Evolutionary conservation across 2,329 filamentous ascomycete species (phyloP).

Genomic region (Colletotrichum gloeosporioides): DNA sequence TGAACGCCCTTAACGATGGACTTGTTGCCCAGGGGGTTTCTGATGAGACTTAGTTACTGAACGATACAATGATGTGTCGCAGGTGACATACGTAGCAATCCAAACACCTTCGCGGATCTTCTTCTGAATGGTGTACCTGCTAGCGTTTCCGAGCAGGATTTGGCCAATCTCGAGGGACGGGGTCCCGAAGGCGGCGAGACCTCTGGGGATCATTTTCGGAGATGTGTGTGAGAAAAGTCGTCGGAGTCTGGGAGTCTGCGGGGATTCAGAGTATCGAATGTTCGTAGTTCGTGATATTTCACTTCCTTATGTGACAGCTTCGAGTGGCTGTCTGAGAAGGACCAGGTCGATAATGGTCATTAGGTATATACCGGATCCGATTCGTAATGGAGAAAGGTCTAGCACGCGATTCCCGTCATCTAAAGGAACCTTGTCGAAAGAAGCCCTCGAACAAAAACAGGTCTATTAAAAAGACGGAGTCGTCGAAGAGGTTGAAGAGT

Average conservation of each 20-base stretch:
- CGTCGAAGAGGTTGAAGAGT: background rate
- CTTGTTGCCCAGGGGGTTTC: conserved; percentile 18
- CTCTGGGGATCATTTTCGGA: conserved; percentile 13
- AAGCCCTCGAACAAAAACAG: background rate
- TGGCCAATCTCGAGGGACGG: conserved; percentile 20
- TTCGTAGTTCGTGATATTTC: background rate
- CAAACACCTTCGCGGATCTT: conserved; percentile 21
- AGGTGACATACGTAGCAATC: conserved; percentile 9
- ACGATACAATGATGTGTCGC: background rate
- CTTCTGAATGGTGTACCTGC: conserved; percentile 21
- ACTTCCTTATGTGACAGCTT: conserved; percentile 14
- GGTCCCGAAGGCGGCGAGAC: conserved; percentile 14
- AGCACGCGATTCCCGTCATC: conserved; percentile 10
- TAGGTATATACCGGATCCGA: background rate
- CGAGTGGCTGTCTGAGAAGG: conserved; percentile 17
- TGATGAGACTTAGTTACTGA: background rate
- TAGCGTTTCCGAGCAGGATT: conserved; percentile 18
- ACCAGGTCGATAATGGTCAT: conserved; percentile 17
- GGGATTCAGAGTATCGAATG: background rate
- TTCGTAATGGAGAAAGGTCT: conserved; percentile 1
- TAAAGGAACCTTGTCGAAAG: background rate
- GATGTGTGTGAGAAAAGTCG: background rate
- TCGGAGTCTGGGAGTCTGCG: background rate
- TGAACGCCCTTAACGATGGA: conserved; percentile 20
- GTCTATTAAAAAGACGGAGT: background rate